A percentile compares a stretch with the other conserved stretches of the same genome.
Conservation (phyloP, 2,329 filamentous ascomycete genomes). For the Arachnopeziza araneosa region DNA sequence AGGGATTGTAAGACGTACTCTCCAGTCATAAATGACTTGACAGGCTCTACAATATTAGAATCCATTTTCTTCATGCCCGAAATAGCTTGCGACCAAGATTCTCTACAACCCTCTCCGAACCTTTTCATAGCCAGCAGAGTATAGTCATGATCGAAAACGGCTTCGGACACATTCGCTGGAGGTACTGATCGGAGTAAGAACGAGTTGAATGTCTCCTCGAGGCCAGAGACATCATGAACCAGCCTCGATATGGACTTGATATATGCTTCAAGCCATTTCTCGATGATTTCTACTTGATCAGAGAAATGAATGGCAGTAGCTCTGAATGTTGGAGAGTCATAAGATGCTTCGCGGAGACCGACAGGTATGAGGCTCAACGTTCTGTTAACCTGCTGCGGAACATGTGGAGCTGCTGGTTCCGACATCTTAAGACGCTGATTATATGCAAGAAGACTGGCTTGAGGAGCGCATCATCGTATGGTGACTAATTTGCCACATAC, state of each 20-base stretch:
- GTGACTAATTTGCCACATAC: neutral
- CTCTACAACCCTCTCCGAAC: constrained; percentile 77
- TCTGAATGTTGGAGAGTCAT: constrained; percentile 94
- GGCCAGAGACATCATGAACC: constrained; percentile 58
- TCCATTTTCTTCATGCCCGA: constrained; percentile 74
- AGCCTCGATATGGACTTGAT: constrained; percentile 57
- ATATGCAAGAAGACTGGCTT: neutral
- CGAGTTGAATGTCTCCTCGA: constrained; percentile 74
- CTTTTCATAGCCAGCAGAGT: constrained; percentile 80
- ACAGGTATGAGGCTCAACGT: constrained; percentile 52
- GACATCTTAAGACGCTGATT: constrained; percentile 12
- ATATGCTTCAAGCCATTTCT: constrained; percentile 82
- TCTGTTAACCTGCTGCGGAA: constrained; percentile 12
- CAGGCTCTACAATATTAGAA: constrained; percentile 69
- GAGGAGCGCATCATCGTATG: neutral
- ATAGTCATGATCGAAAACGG: constrained; percentile 91
- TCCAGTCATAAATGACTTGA: constrained; percentile 68
- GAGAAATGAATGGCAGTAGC: constrained; percentile 79
- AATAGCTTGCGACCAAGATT: constrained; percentile 79
- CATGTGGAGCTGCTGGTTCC: constrained; percentile 13
- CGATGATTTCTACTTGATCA: constrained; percentile 86
- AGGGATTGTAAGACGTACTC: constrained; percentile 41
- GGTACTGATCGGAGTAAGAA: constrained; percentile 75
- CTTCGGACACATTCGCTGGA: constrained; percentile 68
- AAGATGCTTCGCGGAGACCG: constrained; percentile 68